Conservation (phyloP, 768 basidiomycete species). For the Termitomyces sp. region DNA sequence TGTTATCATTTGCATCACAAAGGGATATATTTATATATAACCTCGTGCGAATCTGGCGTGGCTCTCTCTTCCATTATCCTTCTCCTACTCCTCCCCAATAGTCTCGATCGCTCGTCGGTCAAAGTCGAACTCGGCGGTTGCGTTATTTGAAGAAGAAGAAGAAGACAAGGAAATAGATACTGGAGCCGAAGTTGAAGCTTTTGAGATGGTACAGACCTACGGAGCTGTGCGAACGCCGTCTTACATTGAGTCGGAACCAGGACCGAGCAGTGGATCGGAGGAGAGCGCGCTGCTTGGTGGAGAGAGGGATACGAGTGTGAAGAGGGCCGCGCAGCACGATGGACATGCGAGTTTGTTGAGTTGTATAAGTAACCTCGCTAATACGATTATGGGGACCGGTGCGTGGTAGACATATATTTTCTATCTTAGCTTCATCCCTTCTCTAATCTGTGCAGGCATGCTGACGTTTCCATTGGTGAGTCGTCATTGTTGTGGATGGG, state of each 20-base stretch:
- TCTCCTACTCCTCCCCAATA: background rate
- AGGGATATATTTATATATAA: no score
- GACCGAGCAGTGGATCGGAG: slow-evolving; percentile 34
- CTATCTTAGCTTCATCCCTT: slow-evolving; percentile 1
- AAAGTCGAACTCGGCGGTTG: background rate
- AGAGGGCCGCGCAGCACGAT: slow-evolving; percentile 28
- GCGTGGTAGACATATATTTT: slow-evolving; percentile 18
- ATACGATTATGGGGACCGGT: slow-evolving; percentile 93
- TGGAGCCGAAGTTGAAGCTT: slow-evolving; percentile 15
- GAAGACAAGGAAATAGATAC: slow-evolving; percentile 13
- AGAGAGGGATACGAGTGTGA: slow-evolving; percentile 19
- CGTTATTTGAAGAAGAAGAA: slow-evolving; percentile 3
- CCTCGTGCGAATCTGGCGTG: slow-evolving; percentile 19
- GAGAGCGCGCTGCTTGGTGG: slow-evolving; percentile 56
- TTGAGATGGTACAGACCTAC: slow-evolving; percentile 70
- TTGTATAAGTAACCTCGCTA: slow-evolving; percentile 74
- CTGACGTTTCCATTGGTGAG: slow-evolving; percentile 79
- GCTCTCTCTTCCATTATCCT: slow-evolving; percentile 5
- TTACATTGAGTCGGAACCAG: slow-evolving; percentile 20
- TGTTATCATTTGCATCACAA: background rate
- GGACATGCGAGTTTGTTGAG: slow-evolving; percentile 68
- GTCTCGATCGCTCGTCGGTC: background rate
- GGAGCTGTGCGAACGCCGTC: slow-evolving; percentile 41
- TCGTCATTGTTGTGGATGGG: slow-evolving; percentile 1
- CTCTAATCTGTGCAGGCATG: slow-evolving; percentile 53